Percentiles rank a stretch among this genome's conserved stretches.
phyloP scores from a whole-genome alignment of 306 rosid genomes.

The Quercus rubra region DNA sequence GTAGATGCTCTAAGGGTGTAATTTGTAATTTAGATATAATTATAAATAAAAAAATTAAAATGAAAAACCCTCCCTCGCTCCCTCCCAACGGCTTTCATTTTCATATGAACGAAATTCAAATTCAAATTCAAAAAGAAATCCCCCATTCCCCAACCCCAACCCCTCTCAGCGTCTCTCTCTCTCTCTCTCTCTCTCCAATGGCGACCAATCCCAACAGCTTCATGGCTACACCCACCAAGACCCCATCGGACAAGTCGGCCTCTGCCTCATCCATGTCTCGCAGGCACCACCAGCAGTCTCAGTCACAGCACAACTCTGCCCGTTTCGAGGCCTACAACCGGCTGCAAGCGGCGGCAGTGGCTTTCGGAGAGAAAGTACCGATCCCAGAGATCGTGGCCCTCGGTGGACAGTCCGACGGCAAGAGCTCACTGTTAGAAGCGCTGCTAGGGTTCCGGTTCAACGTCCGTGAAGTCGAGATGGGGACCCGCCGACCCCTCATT shows the following conservation, averaged over 20 bases:
- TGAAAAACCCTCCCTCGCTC: neutral
- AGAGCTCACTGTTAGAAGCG: slow-evolving; percentile 88
- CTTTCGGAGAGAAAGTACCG: slow-evolving; percentile 87
- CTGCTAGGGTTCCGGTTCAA: slow-evolving; percentile 90
- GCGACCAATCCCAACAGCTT: slow-evolving; percentile 31
- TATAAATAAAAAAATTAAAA: neutral
- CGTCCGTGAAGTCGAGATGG: slow-evolving; percentile 96
- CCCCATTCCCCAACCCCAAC: neutral
- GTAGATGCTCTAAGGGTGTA: too few species aligned
- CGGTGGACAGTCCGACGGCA: slow-evolving; percentile 92
- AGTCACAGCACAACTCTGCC: slow-evolving; percentile 35
- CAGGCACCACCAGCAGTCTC: slow-evolving; percentile 20
- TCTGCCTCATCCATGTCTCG: slow-evolving; percentile 23
- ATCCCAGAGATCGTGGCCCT: slow-evolving; percentile 92
- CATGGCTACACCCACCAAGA: slow-evolving; percentile 47
- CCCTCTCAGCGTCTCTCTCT: neutral
- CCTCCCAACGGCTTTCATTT: neutral
- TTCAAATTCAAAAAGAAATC: neutral
- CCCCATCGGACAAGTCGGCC: slow-evolving; percentile 51
- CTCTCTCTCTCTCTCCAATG: slow-evolving; percentile 23
- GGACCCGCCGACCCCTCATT: slow-evolving; percentile 88
- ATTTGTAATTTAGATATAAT: too few species aligned
- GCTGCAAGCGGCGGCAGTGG: slow-evolving; percentile 88
- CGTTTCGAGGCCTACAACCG: slow-evolving; percentile 94
- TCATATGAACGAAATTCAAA: slow-evolving; percentile 26